Base-by-base conservation (phyloP, 306 rosid genomes). In the Rosa lucieae region DNA sequence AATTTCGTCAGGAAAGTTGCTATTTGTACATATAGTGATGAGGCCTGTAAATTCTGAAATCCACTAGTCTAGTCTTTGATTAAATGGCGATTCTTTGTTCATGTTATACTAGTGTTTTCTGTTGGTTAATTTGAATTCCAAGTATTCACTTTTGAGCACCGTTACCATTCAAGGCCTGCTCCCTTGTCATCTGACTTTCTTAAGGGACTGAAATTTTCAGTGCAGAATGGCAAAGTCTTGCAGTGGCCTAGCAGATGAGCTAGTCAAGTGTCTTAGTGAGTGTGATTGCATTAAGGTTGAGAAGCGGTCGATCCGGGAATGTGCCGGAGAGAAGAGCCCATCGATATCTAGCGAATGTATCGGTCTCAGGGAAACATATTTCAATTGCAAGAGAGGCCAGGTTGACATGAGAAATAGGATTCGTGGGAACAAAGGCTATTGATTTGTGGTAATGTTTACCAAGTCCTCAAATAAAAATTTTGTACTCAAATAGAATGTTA, bases 321-420 rank as follows among this genome's bases (percentile, higher is more conserved):
- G 99, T 59, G 91, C 87, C 43, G 97, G 98, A 73, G 97, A 92
- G 90, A 92, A 89, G 92, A 80, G 81, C 78, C 99, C 99, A 32
- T 87, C 92, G 48, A 92, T 95, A 70, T 74, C 99, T n/a, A 91
- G 90, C 23, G 97, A 95, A 67, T 92, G 99, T 73, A 87, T 90
- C 46, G 98, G 99, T 77, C 87, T 95, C 66, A 89, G 99, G 85
- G 99, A 95, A 87, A 95, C 99, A 62, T 92, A 89, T 79, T 95
- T 95, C 94, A 91, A 92, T 79, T 95, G 99, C 94, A 95, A 95
- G 81, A 90, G 99, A 81, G 99, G 99, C 82, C 99, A 95, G 92
- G 92, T 86, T 67, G 89, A 86, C 77, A 86, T 84, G 89, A 78
- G 89, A 47, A 87, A 87, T n/a, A 76, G 89, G 79, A 86, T 86